Conservation (phyloP, 805 yeast genomes). For the Kuraishia ogatae region DNA sequence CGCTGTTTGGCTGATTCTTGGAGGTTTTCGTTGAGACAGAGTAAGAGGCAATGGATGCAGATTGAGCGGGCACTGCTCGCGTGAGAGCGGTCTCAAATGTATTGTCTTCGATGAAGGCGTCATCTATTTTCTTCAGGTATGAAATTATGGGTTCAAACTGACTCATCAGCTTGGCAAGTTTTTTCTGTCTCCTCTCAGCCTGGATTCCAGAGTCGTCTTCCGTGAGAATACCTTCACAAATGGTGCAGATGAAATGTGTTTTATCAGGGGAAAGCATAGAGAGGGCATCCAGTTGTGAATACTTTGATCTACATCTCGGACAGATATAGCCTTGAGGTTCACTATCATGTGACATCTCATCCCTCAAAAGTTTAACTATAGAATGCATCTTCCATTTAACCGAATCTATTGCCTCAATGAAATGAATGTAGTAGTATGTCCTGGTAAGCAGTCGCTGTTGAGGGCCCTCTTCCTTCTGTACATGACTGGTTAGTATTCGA, state of each 20-base stretch:
- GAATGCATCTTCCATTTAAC: conserved; percentile 95
- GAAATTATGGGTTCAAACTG: conserved; percentile 85
- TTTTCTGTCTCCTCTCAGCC: conserved; percentile 72
- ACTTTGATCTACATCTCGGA: conserved; percentile 74
- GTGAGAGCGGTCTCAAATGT: conserved; percentile 81
- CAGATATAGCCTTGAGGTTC: conserved; percentile 94
- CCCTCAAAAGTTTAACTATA: conserved; percentile 68
- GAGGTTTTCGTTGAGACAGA: conserved; percentile 40
- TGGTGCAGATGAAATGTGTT: conserved; percentile 74
- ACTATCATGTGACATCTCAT: conserved; percentile 74
- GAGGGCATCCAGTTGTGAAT: conserved; percentile 81
- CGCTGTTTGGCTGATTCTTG: conserved; percentile 19
- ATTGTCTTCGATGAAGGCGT: conserved; percentile 73
- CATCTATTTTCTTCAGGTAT: conserved; percentile 75
- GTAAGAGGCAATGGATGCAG: conserved; percentile 61
- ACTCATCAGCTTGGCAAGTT: conserved; percentile 75
- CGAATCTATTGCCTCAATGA: conserved; percentile 90
- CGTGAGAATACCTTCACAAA: conserved; percentile 66
- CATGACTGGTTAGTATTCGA: conserved; percentile 60
- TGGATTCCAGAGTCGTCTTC: conserved; percentile 88
- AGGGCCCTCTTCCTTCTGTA: conserved; percentile 61
- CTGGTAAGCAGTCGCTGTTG: conserved; percentile 62
- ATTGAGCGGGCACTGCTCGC: conserved; percentile 77
- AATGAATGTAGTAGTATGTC: conserved; percentile 80
- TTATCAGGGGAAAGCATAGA: conserved; percentile 72